Conservation (phyloP, 768 basidiomycete species). For the Boletus huronensis region DNA sequence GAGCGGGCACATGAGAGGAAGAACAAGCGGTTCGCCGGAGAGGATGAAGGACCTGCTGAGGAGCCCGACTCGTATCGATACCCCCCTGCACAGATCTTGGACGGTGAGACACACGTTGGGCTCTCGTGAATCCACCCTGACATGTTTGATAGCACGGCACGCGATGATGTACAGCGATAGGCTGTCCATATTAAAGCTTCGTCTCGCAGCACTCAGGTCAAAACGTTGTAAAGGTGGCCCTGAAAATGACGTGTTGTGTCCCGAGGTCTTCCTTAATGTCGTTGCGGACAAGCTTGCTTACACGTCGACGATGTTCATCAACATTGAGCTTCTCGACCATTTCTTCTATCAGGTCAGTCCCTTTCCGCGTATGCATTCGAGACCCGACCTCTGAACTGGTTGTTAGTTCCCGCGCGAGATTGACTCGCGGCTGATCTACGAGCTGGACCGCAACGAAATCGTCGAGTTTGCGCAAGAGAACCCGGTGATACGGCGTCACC, state of each 20-base stretch:
- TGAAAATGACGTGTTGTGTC: constrained; percentile 85
- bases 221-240: constrained; percentile 87
- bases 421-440: constrained; percentile 88
- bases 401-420: constrained; percentile 94
- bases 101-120: constrained; percentile 56
- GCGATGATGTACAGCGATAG: constrained; percentile 87
- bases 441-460: constrained; percentile 89
- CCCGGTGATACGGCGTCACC: constrained; percentile 77
- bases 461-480: constrained; percentile 94
- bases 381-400: background rate
- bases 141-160: constrained; percentile 65
- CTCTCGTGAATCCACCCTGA: constrained; percentile 5
- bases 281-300: constrained; percentile 96
- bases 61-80: constrained; percentile 80
- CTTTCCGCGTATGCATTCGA: background rate
- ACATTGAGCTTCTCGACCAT: constrained; percentile 95
- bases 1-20: constrained; percentile 68
- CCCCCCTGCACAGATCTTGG: constrained; percentile 85
- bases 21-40: constrained; percentile 43
- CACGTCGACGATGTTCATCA: constrained; percentile 97
- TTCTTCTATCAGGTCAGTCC: constrained; percentile 91
- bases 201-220: constrained; percentile 81
- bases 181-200: constrained; percentile 76
- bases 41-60: constrained; percentile 35
- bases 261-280: constrained; percentile 94